Evolutionary conservation across 108 stramenopile species (phyloP).

Genomic region (Cyclotella atomus): DNA sequence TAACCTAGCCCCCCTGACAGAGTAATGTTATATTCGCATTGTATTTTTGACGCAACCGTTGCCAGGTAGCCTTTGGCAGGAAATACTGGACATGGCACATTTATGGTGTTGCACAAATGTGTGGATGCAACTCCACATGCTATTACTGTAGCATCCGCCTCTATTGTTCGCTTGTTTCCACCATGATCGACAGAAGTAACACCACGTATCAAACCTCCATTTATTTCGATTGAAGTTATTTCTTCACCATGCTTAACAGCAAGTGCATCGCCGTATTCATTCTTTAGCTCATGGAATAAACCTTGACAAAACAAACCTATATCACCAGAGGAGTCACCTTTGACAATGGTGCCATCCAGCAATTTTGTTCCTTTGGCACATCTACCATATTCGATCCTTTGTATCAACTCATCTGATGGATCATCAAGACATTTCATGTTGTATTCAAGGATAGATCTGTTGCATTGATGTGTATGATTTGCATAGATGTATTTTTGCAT

Average conservation of each 20-base stretch:
- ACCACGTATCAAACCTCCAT: slow-evolving; percentile 16
- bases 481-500: slow-evolving; percentile 28
- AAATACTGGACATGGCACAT: slow-evolving; percentile 34
- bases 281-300: slow-evolving; percentile 8
- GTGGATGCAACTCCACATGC: slow-evolving; percentile 36
- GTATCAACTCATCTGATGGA: slow-evolving; percentile 30
- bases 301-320: slow-evolving; percentile 31
- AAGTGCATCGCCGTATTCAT: slow-evolving; percentile 17
- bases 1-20: slow-evolving; percentile 42
- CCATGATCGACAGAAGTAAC: slow-evolving; percentile 22
- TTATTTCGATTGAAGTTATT: slow-evolving; percentile 6
- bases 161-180: slow-evolving; percentile 20
- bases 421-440: slow-evolving; percentile 49
- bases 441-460: slow-evolving; percentile 39
- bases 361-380: slow-evolving; percentile 31
- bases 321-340: slow-evolving; percentile 28
- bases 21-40: slow-evolving; percentile 31
- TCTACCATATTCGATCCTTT: slow-evolving; percentile 38
- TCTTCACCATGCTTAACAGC: slow-evolving; percentile 19
- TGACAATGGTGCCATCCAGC: slow-evolving; percentile 23
- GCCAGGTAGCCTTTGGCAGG: slow-evolving; percentile 43
- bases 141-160: slow-evolving; percentile 28
- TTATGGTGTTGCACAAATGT: slow-evolving; percentile 25
- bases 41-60: slow-evolving; percentile 22
- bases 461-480: slow-evolving; percentile 26